Base-by-base conservation (phyloP, 176 grass and related monocot species). In the Dactylis glomerata region DNA sequence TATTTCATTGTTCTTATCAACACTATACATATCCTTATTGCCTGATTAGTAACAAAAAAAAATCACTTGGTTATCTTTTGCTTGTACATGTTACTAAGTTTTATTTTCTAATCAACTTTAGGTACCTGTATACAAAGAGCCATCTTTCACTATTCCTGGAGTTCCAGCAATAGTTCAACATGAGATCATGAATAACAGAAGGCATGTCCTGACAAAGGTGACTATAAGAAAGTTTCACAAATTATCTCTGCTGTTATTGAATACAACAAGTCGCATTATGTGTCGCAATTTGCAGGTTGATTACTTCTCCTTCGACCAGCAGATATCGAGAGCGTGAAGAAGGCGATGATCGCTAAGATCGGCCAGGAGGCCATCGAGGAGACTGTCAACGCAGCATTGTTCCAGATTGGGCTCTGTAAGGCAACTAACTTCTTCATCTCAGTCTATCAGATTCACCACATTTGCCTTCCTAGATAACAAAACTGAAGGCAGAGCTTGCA, bases 171-270 rank as follows among this genome's bases (percentile, higher is more conserved):
- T n/a, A n/a, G n/a, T n/a, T n/a, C n/a, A n/a, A n/a, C n/a, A n/a
- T n/a, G n/a, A n/a, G n/a, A n/a, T n/a, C n/a, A n/a, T n/a, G n/a
- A n/a, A n/a, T n/a, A n/a, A n/a, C n/a, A n/a, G 91, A 65, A 95
- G 96, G 79, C 89, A 95, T 94, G 96, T 95, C 62, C 82, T 95
- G 79, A 98, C 96, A 45, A 94, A 98, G 96, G 96, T 98, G 78
- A 87, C 57, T 82, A 76, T 61, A 64, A 50, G 16, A 17, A 80
- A 79, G 82, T 15, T 50, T 74, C n/a, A n/a, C 31, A 71, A 76
- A 58, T 72, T 38, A 6, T 82, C 22, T 22, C 6, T 77, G 55
- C 28, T 69, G 23, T 77, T 68, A 32, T 55, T 38, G 51, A 81
- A 50, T 9, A 14, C 76, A 74, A 59, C 11, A 67, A 82, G 64